phyloP scores from a whole-genome alignment of 2,329 filamentous ascomycete species.

The Colletotrichum filicis region DNA sequence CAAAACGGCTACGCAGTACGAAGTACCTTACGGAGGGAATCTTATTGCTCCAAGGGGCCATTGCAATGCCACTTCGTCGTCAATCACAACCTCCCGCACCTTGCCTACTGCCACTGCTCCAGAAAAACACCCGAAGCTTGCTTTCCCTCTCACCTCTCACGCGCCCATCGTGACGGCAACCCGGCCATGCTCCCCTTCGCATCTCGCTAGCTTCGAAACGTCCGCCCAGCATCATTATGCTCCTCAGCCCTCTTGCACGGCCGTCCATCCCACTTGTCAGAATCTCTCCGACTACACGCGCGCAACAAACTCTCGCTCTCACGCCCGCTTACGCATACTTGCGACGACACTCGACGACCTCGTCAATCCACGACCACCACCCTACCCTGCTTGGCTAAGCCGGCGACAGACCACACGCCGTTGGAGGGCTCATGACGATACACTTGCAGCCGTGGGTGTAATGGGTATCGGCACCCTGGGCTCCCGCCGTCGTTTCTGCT shows the following conservation, averaged over 20 bases:
- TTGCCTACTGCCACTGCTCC: slow-evolving; percentile 16
- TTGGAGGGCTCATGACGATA: slow-evolving; percentile 38
- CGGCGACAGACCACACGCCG: slow-evolving; percentile 11
- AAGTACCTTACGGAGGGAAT: slow-evolving; percentile 14
- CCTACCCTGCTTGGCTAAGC: neutral
- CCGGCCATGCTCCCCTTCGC: slow-evolving; percentile 24
- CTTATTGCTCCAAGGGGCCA: slow-evolving; percentile 34
- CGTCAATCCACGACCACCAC: neutral
- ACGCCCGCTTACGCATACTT: slow-evolving; percentile 10
- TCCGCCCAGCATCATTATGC: slow-evolving; percentile 35
- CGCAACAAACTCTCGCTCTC: slow-evolving; percentile 21
- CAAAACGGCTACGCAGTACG: slow-evolving; percentile 25
- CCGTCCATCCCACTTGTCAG: slow-evolving; percentile 29
- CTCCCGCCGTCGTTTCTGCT: slow-evolving; percentile 41
- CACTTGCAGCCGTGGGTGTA: slow-evolving; percentile 44
- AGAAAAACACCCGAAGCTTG: slow-evolving; percentile 10
- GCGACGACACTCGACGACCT: slow-evolving; percentile 12
- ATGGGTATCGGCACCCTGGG: slow-evolving; percentile 47
- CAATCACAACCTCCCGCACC: slow-evolving; percentile 22
- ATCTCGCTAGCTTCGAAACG: slow-evolving; percentile 28
- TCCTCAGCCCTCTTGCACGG: slow-evolving; percentile 33
- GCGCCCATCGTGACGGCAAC: neutral
- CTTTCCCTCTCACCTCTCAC: neutral
- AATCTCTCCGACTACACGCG: slow-evolving; percentile 22
- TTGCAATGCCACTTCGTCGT: slow-evolving; percentile 34